Percentiles rank a stretch among this genome's conserved stretches.
Conservation (phyloP, 345 rosid genomes). For the Dimocarpus longan region DNA sequence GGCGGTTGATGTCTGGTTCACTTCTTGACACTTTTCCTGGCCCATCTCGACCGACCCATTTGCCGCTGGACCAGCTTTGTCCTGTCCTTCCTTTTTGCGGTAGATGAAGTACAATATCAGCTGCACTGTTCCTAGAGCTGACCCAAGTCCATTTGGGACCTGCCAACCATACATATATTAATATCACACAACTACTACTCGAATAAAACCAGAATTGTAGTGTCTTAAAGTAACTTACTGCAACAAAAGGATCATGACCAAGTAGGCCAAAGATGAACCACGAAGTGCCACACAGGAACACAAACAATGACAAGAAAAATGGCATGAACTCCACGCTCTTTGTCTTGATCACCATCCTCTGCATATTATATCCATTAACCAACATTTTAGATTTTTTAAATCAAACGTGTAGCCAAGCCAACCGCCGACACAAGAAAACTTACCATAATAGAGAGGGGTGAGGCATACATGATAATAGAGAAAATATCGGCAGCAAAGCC, state of each 20-base stretch:
- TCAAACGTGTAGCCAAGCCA: neutral
- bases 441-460: constrained; percentile 96
- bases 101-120: constrained; percentile 80
- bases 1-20: constrained; percentile 28
- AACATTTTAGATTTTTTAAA: neutral
- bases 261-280: constrained; percentile 91
- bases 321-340: constrained; percentile 99
- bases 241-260: constrained; percentile 81
- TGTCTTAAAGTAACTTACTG: constrained; percentile 47
- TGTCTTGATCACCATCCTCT: constrained; percentile 90
- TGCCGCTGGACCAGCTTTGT: constrained; percentile 19
- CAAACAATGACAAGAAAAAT: constrained; percentile 87
- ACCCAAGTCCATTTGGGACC: constrained; percentile 96
- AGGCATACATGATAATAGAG: constrained; percentile 94
- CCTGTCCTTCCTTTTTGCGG: constrained; percentile 46
- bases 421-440: constrained; percentile 15
- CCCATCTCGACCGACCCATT: constrained; percentile 42
- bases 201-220: neutral
- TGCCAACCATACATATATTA: constrained; percentile 19
- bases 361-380: constrained; percentile 8
- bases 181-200: neutral
- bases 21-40: constrained; percentile 20
- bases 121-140: constrained; percentile 73
- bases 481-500: constrained; percentile 82
- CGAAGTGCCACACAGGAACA: constrained; percentile 92